phyloP scores from a whole-genome alignment of 768 basidiomycete species.

The Suillus brevipes region DNA sequence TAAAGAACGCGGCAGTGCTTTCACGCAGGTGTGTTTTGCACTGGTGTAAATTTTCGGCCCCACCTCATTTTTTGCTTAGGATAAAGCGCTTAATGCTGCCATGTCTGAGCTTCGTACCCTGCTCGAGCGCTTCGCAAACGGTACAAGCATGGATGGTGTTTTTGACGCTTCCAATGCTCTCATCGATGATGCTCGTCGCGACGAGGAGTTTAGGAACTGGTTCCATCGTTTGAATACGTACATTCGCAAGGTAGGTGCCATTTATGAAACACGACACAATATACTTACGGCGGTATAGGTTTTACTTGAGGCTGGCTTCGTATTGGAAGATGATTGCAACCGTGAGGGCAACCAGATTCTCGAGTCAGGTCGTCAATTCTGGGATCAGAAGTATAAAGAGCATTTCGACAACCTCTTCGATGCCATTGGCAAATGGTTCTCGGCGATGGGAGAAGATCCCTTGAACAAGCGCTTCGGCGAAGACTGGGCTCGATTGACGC shows the following conservation, averaged over 20 bases:
- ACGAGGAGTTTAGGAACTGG: constrained; percentile 76
- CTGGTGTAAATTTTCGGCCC: constrained; percentile 16
- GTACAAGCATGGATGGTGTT: constrained; percentile 62
- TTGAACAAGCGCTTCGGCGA: constrained; percentile 79
- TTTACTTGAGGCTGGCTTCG: constrained; percentile 80
- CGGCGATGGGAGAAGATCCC: constrained; percentile 82
- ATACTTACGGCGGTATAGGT: constrained; percentile 38
- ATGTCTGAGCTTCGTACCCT: constrained; percentile 70
- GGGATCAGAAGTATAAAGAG: constrained; percentile 65
- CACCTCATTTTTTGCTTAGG: constrained; percentile 32
- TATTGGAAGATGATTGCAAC: constrained; percentile 77
- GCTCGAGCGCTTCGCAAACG: constrained; percentile 90
- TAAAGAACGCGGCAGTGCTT: constrained; percentile 24
- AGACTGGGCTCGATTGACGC: constrained; percentile 79
- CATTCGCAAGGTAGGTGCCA: constrained; percentile 54
- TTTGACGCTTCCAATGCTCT: constrained; percentile 71
- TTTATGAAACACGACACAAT: not conserved
- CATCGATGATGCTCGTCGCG: constrained; percentile 71
- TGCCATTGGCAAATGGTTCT: constrained; percentile 75
- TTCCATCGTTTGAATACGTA: constrained; percentile 63
- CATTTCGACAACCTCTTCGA: constrained; percentile 85
- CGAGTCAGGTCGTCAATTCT: constrained; percentile 77
- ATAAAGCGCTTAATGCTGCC: constrained; percentile 57
- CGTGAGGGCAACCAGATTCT: constrained; percentile 60
- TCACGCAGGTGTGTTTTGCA: constrained; percentile 14